Evolutionary conservation across 129 eudicot genomes (phyloP).

Genomic region (Escallonia rubra): DNA sequence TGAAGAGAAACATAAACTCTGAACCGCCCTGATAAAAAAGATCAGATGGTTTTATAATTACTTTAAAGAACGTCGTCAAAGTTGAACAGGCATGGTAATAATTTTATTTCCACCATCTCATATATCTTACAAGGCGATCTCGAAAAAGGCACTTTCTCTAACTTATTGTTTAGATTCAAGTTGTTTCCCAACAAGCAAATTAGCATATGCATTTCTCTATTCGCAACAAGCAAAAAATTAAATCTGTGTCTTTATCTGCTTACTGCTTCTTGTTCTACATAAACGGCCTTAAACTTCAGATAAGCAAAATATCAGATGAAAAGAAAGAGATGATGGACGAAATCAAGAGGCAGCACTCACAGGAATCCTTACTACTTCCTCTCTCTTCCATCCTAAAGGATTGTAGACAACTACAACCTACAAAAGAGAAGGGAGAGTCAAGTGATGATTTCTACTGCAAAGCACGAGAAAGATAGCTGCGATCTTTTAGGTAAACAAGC

Average conservation of each 20-base stretch:
- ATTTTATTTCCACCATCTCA: not conserved
- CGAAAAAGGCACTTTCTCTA: not conserved
- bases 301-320: not conserved
- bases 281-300: not conserved
- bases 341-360: constrained; percentile 43
- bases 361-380: constrained; percentile 89
- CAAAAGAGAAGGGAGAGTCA: constrained; percentile 1
- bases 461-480: not conserved
- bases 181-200: not conserved
- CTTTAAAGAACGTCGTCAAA: not conserved
- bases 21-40: too few species aligned
- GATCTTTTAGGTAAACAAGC: not conserved
- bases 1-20: too few species aligned
- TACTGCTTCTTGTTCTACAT: not conserved
- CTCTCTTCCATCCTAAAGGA: constrained; percentile 90
- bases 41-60: too few species aligned
- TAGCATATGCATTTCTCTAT: not conserved
- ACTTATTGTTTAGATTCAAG: not conserved
- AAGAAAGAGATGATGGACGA: not conserved
- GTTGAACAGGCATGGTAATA: not conserved
- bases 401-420: constrained; percentile 81
- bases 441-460: constrained; percentile 10
- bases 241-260: not conserved
- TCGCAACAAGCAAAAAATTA: not conserved
- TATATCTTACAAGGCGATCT: not conserved